Base-by-base conservation (phyloP, 1,284 basidiomycete species). In the Hortiboletus rubellus region DNA sequence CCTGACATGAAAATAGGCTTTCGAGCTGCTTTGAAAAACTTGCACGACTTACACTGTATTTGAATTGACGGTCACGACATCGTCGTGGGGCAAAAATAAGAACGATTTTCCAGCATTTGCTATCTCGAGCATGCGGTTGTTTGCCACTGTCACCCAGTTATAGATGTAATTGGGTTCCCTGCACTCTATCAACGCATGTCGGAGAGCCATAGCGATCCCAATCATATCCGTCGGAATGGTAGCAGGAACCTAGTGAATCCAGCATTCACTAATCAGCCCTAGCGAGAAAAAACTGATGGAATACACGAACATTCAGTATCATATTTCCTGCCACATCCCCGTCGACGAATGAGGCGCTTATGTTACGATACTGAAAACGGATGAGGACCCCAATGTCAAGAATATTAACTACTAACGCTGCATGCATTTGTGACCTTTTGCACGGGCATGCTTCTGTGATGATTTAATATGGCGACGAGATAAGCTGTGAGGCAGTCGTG, bases 401-500 rank as follows among this genome's bases (percentile, higher is more conserved):
- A n/a, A 44, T 31, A 30, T 10, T 33, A n/a, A 36, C 17, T 17
- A 63, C 70, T 57, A 46, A 76, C 73, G 33, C 66, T 72, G 31
- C 65, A 62, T 5, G 64, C 63, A 36, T 73, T 74, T 4, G 63
- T 66, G 12, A 75, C 57, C 37, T 27, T 58, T 22, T 50, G 52
- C 5, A 58, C 49, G 30, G 54, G 27, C 45, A 34, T 17, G 49
- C 55, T 18, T 44, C 38, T 54, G 37, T 62, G 57, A 3, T 62
- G 45, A 36, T 69, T 71, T 4, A 74, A 54, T 7, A 66, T 52
- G 5, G 58, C 50, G 18, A 68, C 61, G 8, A 75, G 22, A 51
- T 69, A 72, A 17, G 75, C 74, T 0, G 64, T 66, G 48, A 76
- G 61, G 51, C 70, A 70, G 46, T 76, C 74, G 9, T 75, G 73